Evolutionary conservation across 2,329 filamentous ascomycete species (phyloP).

Genomic region (Sporothrix brasiliensis): DNA sequence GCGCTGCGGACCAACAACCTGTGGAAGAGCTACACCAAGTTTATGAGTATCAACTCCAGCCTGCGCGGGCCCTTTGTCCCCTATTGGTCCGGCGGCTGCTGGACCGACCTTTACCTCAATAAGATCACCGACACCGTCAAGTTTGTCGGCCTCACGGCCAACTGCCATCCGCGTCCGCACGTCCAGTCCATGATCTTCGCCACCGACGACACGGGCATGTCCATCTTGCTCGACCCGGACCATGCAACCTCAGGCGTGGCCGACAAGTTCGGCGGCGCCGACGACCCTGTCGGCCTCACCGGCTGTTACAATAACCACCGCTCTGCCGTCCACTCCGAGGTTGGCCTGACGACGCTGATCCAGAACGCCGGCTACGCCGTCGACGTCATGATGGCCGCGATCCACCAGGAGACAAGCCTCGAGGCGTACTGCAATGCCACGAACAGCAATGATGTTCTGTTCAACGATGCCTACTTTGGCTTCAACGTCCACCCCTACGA

Average conservation of each 20-base stretch:
- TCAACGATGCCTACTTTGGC: constrained; percentile 40
- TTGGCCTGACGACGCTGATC: constrained; percentile 42
- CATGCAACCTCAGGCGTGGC: constrained; percentile 39
- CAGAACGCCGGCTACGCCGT: constrained; percentile 42
- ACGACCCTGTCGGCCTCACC: constrained; percentile 40
- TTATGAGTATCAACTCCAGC: constrained; percentile 45
- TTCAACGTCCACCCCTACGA: constrained; percentile 46
- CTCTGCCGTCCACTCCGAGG: constrained; percentile 42
- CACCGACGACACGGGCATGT: constrained; percentile 46
- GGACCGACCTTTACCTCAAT: constrained; percentile 44
- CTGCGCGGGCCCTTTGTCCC: constrained; percentile 47
- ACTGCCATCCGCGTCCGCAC: constrained; percentile 44
- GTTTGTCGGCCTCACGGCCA: constrained; percentile 46
- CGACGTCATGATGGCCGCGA: constrained; percentile 43
- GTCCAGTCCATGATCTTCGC: constrained; percentile 47
- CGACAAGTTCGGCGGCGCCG: constrained; percentile 37
- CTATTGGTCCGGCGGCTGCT: constrained; percentile 44
- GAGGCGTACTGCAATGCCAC: constrained; percentile 38
- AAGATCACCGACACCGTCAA: constrained; percentile 42
- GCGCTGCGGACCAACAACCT: constrained; percentile 42
- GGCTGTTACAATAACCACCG: constrained; percentile 41
- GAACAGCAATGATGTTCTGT: constrained; percentile 34
- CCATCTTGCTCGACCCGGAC: constrained; percentile 43
- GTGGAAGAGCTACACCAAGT: constrained; percentile 44
- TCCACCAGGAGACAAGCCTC: constrained; percentile 33